These are phyloP conservation scores for Globisporangium nagaii DNA, from an alignment of 352 stramenopile species.

Conservation along the genomic window DNA sequence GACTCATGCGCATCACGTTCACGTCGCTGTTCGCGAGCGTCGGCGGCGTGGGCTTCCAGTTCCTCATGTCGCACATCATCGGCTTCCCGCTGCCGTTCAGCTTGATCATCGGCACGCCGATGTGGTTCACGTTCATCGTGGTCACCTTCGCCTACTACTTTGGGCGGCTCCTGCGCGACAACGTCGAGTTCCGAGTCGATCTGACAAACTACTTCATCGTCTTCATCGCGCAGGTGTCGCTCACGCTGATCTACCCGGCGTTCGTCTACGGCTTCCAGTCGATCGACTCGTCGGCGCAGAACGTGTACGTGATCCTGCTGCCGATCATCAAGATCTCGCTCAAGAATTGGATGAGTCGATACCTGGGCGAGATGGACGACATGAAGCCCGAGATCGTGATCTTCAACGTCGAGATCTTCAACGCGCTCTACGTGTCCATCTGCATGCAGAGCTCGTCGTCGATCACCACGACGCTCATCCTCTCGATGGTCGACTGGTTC, in stretches of 20 bases:
- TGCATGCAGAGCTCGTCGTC: constrained; percentile 19
- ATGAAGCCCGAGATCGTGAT: constrained; percentile 17
- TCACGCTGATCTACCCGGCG: constrained; percentile 37
- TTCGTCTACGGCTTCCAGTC: constrained; percentile 33
- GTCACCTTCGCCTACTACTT: constrained; percentile 23
- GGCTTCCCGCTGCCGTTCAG: constrained; percentile 42
- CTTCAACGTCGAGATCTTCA: constrained; percentile 23
- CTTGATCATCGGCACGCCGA: constrained; percentile 15
- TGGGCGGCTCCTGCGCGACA: constrained; percentile 12
- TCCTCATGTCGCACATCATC: constrained; percentile 15
- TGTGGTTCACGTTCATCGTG: constrained; percentile 15
- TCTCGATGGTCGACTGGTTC: constrained; percentile 3
- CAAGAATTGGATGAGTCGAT: constrained; percentile 34
- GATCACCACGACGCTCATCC: constrained; percentile 4
- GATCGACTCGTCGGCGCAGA: constrained; percentile 17
- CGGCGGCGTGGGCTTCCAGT: constrained; percentile 14
- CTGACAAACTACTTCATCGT: constrained; percentile 20
- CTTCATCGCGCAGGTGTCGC: constrained; percentile 22
- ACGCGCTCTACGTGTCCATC: constrained; percentile 15
- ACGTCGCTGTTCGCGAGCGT: constrained; percentile 18
- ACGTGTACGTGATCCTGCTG: constrained; percentile 23
- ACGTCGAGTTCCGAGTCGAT: constrained; percentile 12
- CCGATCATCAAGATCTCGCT: constrained; percentile 30
- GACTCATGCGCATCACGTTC: constrained; percentile 3
- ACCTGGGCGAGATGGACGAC: constrained; percentile 15